Evolutionary conservation across 768 basidiomycete genomes (phyloP), one percentile per base, ranked within the genome.

Genomic region (Phanerochaete carnosa): DNA sequence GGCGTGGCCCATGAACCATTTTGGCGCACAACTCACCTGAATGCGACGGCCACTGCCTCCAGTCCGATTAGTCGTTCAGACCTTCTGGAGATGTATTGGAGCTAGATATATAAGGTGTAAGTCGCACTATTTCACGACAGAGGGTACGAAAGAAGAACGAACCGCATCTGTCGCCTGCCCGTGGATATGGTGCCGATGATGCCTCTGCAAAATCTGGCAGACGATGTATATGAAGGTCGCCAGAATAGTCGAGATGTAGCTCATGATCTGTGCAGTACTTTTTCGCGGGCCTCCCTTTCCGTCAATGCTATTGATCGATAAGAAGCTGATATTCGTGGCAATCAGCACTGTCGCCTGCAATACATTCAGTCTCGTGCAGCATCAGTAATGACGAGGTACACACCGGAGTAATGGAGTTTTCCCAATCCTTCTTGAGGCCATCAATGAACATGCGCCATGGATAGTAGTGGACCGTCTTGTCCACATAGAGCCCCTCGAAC

Each of bases 311-410:
- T 76, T 72, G 35, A 87, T 85, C 1, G 83, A 79, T 19, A 89
- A 72, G 64, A 87, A 85, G 0, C 77, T 80, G 0, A 88, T 82
- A 52, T 87, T 86, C 16, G 82, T 83, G 37, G 80, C 82, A 25
- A 88, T 66, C 22, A 88, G 70, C 4, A 87, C 83, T 0, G 83
- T 83, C 1, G 79, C 79, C 85, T 87, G 30, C 29, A 60, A 19
- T 1, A 45, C 7, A 25, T 15, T 19, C 16, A 15, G 9, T 2
- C 29, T 28, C 13, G 25, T 28, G 23, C 1, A 16, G 9, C 16
- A 47, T n/a, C 8, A 25, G 3, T 2, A 5, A n/a, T 11, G 13
- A 13, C 6, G 8, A 23, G 7, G n/a, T 9, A 35, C 39, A 19
- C 19, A 87, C 86, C 58, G 81, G 79, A 23, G 84, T 78, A 51